Evolutionary conservation across 805 yeast species (phyloP), one percentile per base, ranked within the genome.

Genomic region (Maudiozyma pseudohumilis): DNA sequence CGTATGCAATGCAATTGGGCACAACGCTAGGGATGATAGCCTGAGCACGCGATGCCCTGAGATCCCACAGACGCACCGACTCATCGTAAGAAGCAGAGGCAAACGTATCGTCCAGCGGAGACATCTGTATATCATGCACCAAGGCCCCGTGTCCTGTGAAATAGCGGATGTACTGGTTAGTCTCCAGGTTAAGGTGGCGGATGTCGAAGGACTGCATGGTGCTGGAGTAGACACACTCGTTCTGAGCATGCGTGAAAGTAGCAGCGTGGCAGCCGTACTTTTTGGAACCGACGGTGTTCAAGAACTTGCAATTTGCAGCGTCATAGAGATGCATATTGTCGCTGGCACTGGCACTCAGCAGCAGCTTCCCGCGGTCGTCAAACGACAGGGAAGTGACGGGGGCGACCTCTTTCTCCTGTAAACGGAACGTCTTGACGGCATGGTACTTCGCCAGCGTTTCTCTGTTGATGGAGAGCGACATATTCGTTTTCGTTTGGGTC

Each of bases 181-280:
- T 83, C 41, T 77, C 77, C 20, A 89, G 64, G 30, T 86, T 76
- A 29, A 92, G 65, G 50, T 81, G 79, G 45, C 97, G 66, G 19
- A 92, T 72, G 11, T 76, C 75, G 52, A 83, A 75, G 45, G 84
- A 88, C 35, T 74, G 78, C 54, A 76, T 74, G 0, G 97, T 86
- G 5, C 95, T 82, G 1, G 94, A 87, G 54, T 82, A 84, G 12
- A 89, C 66, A 50, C 92, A 80, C 48, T 78, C 77, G 40, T 72
- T 68, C 32, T 76, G 77, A 30, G 72, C 69, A 51, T 81, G 94
- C 1, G 95, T 77, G 57, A 92, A 92, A 32, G 76, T 68, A 2
- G 95, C 96, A 27, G 84, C 61, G 52, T 85, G 87, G 40, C 87
- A 83, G 1, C 98, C 98, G 50, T 92, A 92, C 54, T 92, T 92